phyloP scores from a whole-genome alignment of 2,329 filamentous ascomycete genomes.

The Penicillium sp. region DNA sequence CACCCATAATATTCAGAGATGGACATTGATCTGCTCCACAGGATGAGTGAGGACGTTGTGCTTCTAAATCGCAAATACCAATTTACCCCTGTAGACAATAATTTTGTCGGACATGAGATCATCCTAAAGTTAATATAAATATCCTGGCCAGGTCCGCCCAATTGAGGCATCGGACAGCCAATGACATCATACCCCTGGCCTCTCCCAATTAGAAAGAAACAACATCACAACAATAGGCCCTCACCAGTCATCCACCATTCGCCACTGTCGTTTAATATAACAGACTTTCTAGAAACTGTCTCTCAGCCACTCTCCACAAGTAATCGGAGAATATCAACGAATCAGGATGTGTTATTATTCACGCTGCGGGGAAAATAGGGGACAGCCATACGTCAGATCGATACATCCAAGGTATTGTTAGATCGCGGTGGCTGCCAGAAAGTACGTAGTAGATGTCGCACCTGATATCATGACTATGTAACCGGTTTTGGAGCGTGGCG shows the following conservation, averaged over 20 bases:
- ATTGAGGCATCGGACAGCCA: not conserved
- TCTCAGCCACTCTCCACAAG: not conserved
- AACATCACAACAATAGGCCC: not conserved
- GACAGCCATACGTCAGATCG: slow-evolving; percentile 19
- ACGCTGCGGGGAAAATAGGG: not conserved
- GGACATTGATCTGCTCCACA: not conserved
- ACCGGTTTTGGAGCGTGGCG: slow-evolving; percentile 9
- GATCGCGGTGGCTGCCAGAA: not conserved
- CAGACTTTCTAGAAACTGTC: not conserved
- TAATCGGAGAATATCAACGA: slow-evolving; percentile 9
- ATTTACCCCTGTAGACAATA: not conserved
- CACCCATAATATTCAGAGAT: not conserved
- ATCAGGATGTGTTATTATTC: not conserved
- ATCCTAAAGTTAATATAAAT: slow-evolving; percentile 9
- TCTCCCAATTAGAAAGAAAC: not conserved
- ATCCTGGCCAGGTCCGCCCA: not conserved
- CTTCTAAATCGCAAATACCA: not conserved
- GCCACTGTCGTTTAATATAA: slow-evolving; percentile 12
- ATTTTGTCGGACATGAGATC: slow-evolving; percentile 3
- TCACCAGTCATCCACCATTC: not conserved
- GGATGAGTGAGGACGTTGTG: not conserved
- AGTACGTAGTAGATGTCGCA: slow-evolving; percentile 8
- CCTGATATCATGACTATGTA: slow-evolving; percentile 25
- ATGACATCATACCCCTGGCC: slow-evolving; percentile 20
- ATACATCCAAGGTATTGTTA: not conserved